These are phyloP conservation scores for Populus davidiana DNA, from an alignment of 345 rosid species.

Conservation along the genomic window DNA sequence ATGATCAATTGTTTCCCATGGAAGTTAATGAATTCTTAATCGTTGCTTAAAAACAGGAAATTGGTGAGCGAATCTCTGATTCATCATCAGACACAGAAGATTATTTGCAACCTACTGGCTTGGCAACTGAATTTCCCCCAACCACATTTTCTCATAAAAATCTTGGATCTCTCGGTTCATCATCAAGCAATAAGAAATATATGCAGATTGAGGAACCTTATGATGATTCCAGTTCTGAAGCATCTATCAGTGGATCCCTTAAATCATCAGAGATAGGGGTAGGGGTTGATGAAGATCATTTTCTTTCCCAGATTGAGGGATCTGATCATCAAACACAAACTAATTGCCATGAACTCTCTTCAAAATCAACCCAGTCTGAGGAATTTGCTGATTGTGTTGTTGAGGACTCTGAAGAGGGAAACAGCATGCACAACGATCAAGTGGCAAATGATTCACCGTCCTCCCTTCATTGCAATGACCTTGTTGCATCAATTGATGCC, in stretches of 20 bases:
- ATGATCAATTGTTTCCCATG: background rate
- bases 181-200: constrained; percentile 11
- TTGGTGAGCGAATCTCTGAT: constrained; percentile 24
- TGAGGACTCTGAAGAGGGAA: constrained; percentile 30
- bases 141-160: background rate
- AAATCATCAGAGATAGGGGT: constrained; percentile 14
- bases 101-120: constrained; percentile 1
- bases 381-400: constrained; percentile 14
- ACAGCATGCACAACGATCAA: background rate
- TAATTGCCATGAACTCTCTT: constrained; percentile 1
- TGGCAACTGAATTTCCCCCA: constrained; percentile 8
- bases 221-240: constrained; percentile 19
- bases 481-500: background rate
- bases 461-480: background rate
- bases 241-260: constrained; percentile 22
- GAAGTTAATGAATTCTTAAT: background rate
- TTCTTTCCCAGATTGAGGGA: constrained; percentile 8
- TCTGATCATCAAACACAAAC: constrained; percentile 1
- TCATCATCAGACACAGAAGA: constrained; percentile 27
- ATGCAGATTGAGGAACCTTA: constrained; percentile 26
- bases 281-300: constrained; percentile 15
- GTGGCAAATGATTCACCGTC: background rate
- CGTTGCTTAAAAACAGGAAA: constrained; percentile 38
- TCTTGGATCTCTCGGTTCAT: constrained; percentile 3
- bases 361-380: constrained; percentile 6